Evolutionary conservation across 352 stramenopile genomes (phyloP), one percentile per base, ranked within the genome.

Genomic region (Pythium periplocum): DNA sequence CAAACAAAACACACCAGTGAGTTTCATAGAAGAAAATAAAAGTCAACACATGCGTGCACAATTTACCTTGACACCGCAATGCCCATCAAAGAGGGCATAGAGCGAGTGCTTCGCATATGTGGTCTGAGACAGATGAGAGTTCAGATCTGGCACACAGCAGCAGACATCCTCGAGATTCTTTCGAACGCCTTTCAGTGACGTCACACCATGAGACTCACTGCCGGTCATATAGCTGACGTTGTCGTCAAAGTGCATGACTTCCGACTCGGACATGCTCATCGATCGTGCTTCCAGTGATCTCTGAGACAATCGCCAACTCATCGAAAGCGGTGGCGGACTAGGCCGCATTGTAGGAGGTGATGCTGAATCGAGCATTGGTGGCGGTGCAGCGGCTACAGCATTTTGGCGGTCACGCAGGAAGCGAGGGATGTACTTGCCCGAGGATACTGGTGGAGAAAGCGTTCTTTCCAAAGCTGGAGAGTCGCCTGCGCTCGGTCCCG

Each of bases 71-170:
- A 89, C 79, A 33, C 84, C 84, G 45, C 78, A 87, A 44, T 95
- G 84, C 3, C 84, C 84, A 57, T 95, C 84, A 69, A 93, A 95
- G 42, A 95, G 63, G 30, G 81, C 79, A 53, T 92, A 95, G 45
- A 92, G 67, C 26, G 82, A 75, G 48, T 92, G 81, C 44, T 71
- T 78, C 12, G 77, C 58, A 47, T 70, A 78, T 45, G 73, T 59
- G 5, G 69, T 42, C 9, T 65, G 65, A 42, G 64, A 45, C 12
- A 86, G 59, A 9, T 78, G 66, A 33, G 72, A 52, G 26, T 85
- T 90, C 34, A 93, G 55, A 38, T 93, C 73, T 4, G 84, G 82
- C 10, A 90, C 78, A 54, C 80, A 91, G 59, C 77, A 87, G 56
- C 81, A 91, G 48, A 95, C 75, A 47, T 95, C 84, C 54, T 95